phyloP scores from a whole-genome alignment of 345 rosid genomes.

The Eucalyptus albens region DNA sequence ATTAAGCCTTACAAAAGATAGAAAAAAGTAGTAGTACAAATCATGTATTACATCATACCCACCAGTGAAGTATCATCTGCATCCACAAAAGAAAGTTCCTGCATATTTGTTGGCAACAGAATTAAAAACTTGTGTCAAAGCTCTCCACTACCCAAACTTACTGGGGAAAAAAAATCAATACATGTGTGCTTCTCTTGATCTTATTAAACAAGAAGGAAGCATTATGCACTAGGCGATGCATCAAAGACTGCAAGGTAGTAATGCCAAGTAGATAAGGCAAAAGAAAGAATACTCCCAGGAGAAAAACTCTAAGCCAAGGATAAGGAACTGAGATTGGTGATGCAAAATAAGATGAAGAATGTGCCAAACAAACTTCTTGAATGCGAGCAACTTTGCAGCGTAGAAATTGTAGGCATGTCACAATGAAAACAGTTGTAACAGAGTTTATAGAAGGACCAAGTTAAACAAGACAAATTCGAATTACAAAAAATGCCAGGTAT shows the following conservation, averaged over 20 bases:
- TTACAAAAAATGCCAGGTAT: background rate
- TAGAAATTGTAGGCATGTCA: background rate
- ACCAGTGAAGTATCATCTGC: constrained; percentile 32
- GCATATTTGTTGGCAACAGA: background rate
- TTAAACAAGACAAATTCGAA: background rate
- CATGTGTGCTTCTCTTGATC: background rate
- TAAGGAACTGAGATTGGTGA: background rate
- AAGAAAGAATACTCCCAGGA: background rate
- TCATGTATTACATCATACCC: constrained; percentile 15
- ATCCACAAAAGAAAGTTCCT: constrained; percentile 76
- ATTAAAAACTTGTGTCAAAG: background rate
- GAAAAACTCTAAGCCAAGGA: background rate
- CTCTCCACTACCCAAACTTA: background rate
- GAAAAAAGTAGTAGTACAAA: background rate
- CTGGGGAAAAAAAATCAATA: background rate
- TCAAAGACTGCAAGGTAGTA: background rate
- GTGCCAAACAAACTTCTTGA: background rate
- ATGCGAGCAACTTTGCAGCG: background rate
- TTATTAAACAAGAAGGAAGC: background rate
- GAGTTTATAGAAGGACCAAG: background rate
- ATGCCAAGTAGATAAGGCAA: background rate
- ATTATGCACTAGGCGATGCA: background rate
- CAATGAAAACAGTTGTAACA: background rate
- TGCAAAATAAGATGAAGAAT: background rate
- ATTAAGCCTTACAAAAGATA: background rate